Evolutionary conservation across 805 yeast species (phyloP), one percentile per base, ranked within the genome.

Genomic region (Candida succiphila): DNA sequence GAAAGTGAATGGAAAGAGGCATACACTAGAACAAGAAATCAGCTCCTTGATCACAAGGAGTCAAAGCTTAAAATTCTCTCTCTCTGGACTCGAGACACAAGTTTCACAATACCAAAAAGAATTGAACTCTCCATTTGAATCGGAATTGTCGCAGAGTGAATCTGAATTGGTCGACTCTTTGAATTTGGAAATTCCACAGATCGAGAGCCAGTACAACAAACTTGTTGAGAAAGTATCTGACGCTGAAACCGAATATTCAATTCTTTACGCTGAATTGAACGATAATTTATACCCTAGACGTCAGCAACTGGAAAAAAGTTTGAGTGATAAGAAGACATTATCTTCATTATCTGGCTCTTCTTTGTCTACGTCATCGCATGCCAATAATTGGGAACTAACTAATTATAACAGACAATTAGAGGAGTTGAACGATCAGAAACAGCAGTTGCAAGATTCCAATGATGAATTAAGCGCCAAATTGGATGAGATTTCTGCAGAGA

Each of bases 251-350:
- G 57, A 62, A 14, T 51, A 72, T 13, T 61, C 72, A 1, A 50
- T 57, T 1, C 42, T 71, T 7, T 70, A 71, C 30, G 63, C 80
- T 3, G 86, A 78, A 39, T 50, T 84, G 27, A 53, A 60, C n/a
- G 75, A 76, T 21, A 76, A 68, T 32, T 59, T 76, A 29, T 56
- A 65, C 27, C 83, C 85, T 10, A 72, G 72, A 37, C 52, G 37
- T 29, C 61, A 35, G 56, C 68, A 67, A 25, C 39, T 73, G 14
- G 38, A 37, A 33, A 34, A 29, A 14, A 48, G 41, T 39, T 49
- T 28, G 5, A 12, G 6, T 8, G 18, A 38, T 33, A 42, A 16
- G 40, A 39, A 16, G 47, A 51, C 26, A 15, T 35, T 24, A 30
- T 38, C 33, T 17, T 36, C 35, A 13, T 29, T 20, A 12, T 13